Percentiles rank a stretch among this genome's conserved stretches.
Evolutionary conservation across 2,329 filamentous ascomycete species (phyloP).

Genomic region (Penicillium sp.): DNA sequence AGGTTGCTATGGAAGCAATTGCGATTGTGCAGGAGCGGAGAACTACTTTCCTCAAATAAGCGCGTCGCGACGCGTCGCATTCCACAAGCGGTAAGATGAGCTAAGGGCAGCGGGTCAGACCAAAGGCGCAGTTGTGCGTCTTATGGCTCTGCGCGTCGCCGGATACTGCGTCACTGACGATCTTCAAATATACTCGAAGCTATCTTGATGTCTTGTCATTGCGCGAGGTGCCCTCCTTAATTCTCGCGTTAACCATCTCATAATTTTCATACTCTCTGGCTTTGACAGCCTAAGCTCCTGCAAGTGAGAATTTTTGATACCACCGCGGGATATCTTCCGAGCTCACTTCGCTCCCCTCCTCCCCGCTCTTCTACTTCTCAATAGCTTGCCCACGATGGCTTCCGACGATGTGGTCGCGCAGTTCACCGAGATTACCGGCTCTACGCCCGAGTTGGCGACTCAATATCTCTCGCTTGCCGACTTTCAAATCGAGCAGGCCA

Average conservation of each 20-base stretch:
- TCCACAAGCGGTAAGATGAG: conserved; percentile 10
- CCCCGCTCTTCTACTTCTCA: background rate
- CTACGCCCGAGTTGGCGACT: conserved; percentile 68
- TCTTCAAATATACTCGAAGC: conserved; percentile 1
- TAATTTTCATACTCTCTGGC: background rate
- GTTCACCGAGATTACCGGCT: conserved; percentile 79
- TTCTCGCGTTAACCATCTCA: conserved; percentile 32
- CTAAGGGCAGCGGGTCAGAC: background rate
- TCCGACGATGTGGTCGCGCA: conserved; percentile 64
- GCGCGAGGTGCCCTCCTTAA: conserved; percentile 10
- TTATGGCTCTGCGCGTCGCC: background rate
- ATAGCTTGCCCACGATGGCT: conserved; percentile 54
- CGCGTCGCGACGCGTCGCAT: conserved; percentile 18
- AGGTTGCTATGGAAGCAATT: background rate
- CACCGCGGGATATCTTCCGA: conserved; percentile 2
- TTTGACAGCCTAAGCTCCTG: background rate
- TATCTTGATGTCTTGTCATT: conserved; percentile 4
- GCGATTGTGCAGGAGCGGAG: conserved; percentile 12
- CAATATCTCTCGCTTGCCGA: conserved; percentile 85
- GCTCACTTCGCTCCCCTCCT: conserved; percentile 1
- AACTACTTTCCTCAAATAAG: conserved; percentile 18
- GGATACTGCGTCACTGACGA: conserved; percentile 14
- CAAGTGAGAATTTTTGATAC: background rate
- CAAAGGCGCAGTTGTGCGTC: conserved; percentile 5
- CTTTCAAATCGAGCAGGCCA: conserved; percentile 77